Percentiles rank a stretch among this genome's conserved stretches.
Conservation (phyloP, 495 filamentous ascomycete genomes). For the Choiromyces venosus region DNA sequence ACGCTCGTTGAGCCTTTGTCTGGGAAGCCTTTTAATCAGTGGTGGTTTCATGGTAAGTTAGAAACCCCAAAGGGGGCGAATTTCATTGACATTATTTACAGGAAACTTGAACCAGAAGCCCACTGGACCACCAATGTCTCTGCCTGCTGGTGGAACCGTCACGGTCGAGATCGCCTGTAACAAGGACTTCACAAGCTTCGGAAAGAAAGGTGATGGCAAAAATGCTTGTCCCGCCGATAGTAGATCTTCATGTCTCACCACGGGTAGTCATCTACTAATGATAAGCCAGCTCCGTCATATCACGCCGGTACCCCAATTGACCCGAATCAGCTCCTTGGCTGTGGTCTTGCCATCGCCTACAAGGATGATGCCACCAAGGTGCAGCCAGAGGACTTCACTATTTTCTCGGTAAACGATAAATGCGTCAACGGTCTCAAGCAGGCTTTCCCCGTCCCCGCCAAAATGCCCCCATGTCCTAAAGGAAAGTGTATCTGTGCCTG, state of each 20-base stretch:
- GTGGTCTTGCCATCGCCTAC: slow-evolving; percentile 55
- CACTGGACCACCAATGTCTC: slow-evolving; percentile 46
- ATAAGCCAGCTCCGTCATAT: slow-evolving; percentile 42
- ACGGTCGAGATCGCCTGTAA: slow-evolving; percentile 55
- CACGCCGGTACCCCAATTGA: slow-evolving; percentile 48
- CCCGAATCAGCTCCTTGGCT: slow-evolving; percentile 45
- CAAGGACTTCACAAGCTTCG: slow-evolving; percentile 50
- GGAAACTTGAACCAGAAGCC: slow-evolving; percentile 27
- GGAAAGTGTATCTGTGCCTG: slow-evolving; percentile 54
- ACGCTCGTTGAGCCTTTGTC: slow-evolving; percentile 30
- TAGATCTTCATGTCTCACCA: slow-evolving; percentile 41
- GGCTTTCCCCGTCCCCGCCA: slow-evolving; percentile 49
- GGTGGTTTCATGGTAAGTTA: slow-evolving; percentile 38
- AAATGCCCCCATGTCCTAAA: slow-evolving; percentile 49
- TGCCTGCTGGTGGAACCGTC: slow-evolving; percentile 53
- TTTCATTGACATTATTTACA: background rate
- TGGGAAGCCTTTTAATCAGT: slow-evolving; percentile 12
- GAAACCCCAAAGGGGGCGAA: background rate
- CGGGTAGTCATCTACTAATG: slow-evolving; percentile 47
- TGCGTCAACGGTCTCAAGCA: slow-evolving; percentile 34
- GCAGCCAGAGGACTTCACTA: slow-evolving; percentile 51
- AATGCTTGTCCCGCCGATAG: slow-evolving; percentile 45
- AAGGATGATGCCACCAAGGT: slow-evolving; percentile 47
- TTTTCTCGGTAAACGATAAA: slow-evolving; percentile 51
- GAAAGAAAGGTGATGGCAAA: slow-evolving; percentile 47